A percentile compares a stretch with the other conserved stretches of the same genome.
Conservation (phyloP, 352 stramenopile species). For the Phytopythium litorale region DNA sequence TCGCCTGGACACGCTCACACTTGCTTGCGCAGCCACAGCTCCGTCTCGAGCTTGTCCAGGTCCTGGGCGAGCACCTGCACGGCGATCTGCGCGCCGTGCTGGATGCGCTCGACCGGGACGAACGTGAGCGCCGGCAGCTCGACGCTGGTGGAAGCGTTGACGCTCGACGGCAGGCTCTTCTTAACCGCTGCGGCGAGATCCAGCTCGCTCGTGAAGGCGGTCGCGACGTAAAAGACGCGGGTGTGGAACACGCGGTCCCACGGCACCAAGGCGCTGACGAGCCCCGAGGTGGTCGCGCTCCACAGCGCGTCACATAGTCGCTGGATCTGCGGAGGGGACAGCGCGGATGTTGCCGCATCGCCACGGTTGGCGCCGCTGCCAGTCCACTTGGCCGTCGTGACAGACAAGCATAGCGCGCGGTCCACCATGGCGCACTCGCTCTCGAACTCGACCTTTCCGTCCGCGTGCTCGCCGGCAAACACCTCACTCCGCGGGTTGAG, state of each 20-base stretch:
- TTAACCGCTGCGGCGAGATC: constrained; percentile 34
- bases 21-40: constrained; percentile 78
- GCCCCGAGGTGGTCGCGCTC: constrained; percentile 12
- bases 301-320: background rate
- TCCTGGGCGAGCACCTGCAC: constrained; percentile 75
- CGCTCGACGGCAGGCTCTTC: constrained; percentile 4
- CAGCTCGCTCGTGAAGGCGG: constrained; percentile 45
- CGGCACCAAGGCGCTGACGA: constrained; percentile 39
- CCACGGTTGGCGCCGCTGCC: too few species aligned
- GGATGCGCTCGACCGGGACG: constrained; percentile 62
- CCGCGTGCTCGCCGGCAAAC: constrained; percentile 4
- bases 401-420: constrained; percentile 48
- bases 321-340: background rate
- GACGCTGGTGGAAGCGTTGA: background rate
- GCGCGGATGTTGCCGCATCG: background rate
- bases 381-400: constrained; percentile 28
- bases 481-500: constrained; percentile 23
- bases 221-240: constrained; percentile 62
- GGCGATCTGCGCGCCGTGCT: constrained; percentile 35
- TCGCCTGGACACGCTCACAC: constrained; percentile 29
- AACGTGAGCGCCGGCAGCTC: constrained; percentile 64
- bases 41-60: constrained; percentile 77
- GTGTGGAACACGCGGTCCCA: constrained; percentile 69
- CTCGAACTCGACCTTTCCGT: constrained; percentile 16
- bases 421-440: constrained; percentile 34